Percentiles rank a stretch among this genome's conserved stretches.
phyloP scores from a whole-genome alignment of 805 yeast genomes.

The Naumovozyma baii region DNA sequence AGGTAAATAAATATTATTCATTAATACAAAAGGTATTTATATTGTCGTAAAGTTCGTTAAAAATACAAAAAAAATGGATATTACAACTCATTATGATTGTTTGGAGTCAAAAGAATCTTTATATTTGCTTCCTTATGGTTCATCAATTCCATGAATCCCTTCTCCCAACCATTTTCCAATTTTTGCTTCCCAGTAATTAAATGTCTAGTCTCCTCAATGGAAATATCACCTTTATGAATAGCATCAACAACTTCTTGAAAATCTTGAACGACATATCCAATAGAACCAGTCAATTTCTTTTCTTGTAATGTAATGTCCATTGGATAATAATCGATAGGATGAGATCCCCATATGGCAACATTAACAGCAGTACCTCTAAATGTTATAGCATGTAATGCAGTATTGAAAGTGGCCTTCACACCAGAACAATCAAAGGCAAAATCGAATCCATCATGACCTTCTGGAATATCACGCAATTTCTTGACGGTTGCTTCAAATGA shows the following conservation, averaged over 20 bases:
- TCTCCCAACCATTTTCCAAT: constrained; percentile 42
- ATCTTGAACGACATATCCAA: constrained; percentile 49
- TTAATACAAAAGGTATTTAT: too few relatives aligned
- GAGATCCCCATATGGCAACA: constrained; percentile 56
- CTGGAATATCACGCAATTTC: constrained; percentile 32
- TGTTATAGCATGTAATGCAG: constrained; percentile 41
- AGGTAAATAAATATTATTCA: too few relatives aligned
- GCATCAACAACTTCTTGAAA: constrained; percentile 48
- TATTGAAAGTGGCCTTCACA: constrained; percentile 39
- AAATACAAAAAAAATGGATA: neutral
- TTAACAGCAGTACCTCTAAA: constrained; percentile 52
- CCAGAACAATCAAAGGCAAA: constrained; percentile 48
- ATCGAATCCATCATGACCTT: constrained; percentile 40
- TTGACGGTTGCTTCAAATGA: constrained; percentile 28
- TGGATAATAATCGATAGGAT: constrained; percentile 41
- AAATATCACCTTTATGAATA: constrained; percentile 38
- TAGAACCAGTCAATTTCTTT: constrained; percentile 48
- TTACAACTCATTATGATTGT: constrained; percentile 30
- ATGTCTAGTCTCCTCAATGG: constrained; percentile 34
- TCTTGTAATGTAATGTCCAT: constrained; percentile 49
- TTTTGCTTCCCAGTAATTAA: constrained; percentile 47
- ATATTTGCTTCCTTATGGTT: constrained; percentile 46
- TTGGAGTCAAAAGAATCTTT: constrained; percentile 45
- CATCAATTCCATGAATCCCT: constrained; percentile 44
- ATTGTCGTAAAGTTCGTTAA: neutral